These are phyloP conservation scores for Fraxinus paxiana DNA, from an alignment of 305 asterid species.

Conservation along the genomic window DNA sequence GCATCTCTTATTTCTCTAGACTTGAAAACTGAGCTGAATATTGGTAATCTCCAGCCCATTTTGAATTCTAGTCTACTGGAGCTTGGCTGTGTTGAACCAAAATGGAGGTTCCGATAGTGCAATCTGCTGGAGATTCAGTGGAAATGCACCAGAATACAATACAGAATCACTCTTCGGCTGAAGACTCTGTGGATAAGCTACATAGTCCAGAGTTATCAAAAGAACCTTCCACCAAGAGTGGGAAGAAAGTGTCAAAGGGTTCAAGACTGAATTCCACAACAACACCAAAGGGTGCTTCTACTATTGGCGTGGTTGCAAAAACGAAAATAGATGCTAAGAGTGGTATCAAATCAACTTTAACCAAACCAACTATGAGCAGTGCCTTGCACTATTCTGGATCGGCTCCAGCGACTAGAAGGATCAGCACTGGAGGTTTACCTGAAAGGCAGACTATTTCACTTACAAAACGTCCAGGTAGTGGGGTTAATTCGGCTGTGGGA, in stretches of 20 bases:
- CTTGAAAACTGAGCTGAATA: not conserved
- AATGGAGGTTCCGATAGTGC: conserved; percentile 44
- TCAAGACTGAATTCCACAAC: conserved; percentile 36
- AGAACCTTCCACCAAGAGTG: conserved; percentile 39
- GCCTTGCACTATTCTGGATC: conserved; percentile 54
- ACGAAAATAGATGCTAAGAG: conserved; percentile 40
- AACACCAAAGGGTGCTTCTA: conserved; percentile 29
- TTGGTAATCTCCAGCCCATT: not conserved
- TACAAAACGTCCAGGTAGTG: conserved; percentile 40
- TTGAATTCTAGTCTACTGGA: conserved; percentile 15
- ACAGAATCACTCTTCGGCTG: conserved; percentile 21
- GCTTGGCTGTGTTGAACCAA: conserved; percentile 11
- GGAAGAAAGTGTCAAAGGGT: conserved; percentile 36
- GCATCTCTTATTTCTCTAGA: not conserved
- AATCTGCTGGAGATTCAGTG: conserved; percentile 35
- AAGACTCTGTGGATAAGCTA: conserved; percentile 22
- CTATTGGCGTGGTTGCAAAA: conserved; percentile 28
- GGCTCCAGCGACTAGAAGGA: conserved; percentile 60
- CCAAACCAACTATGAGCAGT: conserved; percentile 67
- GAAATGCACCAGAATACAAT: conserved; percentile 27
- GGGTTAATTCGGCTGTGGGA: conserved; percentile 33
- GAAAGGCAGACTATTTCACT: conserved; percentile 56
- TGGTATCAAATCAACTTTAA: conserved; percentile 47
- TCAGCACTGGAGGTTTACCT: conserved; percentile 76
- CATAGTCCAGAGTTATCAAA: conserved; percentile 29